Base-by-base conservation (phyloP, 495 filamentous ascomycete species). In the Penicillium fimorum region DNA sequence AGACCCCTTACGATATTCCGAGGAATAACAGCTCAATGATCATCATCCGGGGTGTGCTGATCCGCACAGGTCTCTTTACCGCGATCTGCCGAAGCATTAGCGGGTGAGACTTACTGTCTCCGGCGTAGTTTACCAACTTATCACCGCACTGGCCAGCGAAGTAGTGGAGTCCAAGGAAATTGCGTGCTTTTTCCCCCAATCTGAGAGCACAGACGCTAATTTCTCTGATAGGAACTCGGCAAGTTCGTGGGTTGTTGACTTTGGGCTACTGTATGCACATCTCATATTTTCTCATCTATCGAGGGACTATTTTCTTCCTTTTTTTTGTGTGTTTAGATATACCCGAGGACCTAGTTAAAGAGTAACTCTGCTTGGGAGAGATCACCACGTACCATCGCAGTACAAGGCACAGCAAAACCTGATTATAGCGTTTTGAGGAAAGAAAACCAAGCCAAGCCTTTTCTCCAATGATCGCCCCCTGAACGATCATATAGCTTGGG, bases 21-120 rank as follows among this genome's bases (percentile, higher is more conserved):
- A 4, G 35, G 15, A 51, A 44, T 22, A 35, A 47, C 25, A 38
- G 57, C 24, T 30, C 15, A 55, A 13, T 44, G 57, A 53, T 59
- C 57, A 53, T 43, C 50, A 42, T 53, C 51, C 32, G 51, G 51
- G 51, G 51, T 38, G 47, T 40, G 38, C 40, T 49, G 32, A 50
- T 50, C 53, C 55, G 38, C 45, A 47, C 25, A 62, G 38, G 55
- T 27, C 40, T 56, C 42, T 42, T 46, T 41, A 59, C 47, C 40
- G 47, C 56, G 65, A 68, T 68, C 63, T 66, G 42, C 65, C 65
- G 65, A 66, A 63, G 59, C 38, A 44, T 53, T 33, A 55, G 64
- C 59, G 63, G 63, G 54, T 55, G 48, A 60, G 56, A 68, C 65
- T 68, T 68, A 66, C 65, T 55, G 24, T 61, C 47, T 68, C 47